Evolutionary conservation across 2,329 filamentous ascomycete genomes (phyloP).

Genomic region (Colletotrichum incanum): DNA sequence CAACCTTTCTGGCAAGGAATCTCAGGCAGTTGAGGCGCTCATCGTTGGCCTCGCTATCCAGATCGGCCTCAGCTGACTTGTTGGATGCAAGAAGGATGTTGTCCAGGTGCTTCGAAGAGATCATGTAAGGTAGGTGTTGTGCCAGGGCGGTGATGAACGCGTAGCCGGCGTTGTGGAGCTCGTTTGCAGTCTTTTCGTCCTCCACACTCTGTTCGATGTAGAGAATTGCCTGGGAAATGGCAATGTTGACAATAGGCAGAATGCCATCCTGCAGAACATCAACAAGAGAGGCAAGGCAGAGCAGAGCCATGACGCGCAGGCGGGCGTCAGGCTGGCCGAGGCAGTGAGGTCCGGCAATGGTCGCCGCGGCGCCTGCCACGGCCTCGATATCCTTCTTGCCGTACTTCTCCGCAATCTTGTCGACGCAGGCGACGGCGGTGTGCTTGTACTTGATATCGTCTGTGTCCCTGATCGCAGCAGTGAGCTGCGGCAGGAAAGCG

Average conservation of each 20-base stretch:
- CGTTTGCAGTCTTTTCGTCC: constrained; percentile 67
- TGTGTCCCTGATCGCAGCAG: constrained; percentile 81
- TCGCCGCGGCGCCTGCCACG: constrained; percentile 81
- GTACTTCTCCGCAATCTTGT: constrained; percentile 94
- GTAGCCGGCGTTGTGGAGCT: constrained; percentile 87
- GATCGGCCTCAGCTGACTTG: constrained; percentile 74
- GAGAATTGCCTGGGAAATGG: constrained; percentile 79
- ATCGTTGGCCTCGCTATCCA: constrained; percentile 75
- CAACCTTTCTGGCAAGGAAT: constrained; percentile 83
- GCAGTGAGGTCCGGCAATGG: constrained; percentile 82
- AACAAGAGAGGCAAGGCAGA: constrained; percentile 90
- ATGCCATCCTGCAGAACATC: constrained; percentile 90
- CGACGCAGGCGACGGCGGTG: constrained; percentile 89
- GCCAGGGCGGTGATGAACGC: constrained; percentile 85
- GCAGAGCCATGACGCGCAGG: constrained; percentile 85
- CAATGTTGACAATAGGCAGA: constrained; percentile 84
- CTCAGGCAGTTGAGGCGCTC: constrained; percentile 79
- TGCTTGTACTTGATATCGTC: constrained; percentile 84
- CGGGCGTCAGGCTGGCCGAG: constrained; percentile 81
- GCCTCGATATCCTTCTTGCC: constrained; percentile 90
- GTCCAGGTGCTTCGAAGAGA: constrained; percentile 82
- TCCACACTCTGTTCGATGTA: constrained; percentile 79
- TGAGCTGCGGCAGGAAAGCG: constrained; percentile 84
- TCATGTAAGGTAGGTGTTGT: constrained; percentile 90
- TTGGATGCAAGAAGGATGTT: constrained; percentile 81